These are phyloP conservation scores for Basidioascus undulatus DNA, from an alignment of 768 basidiomycete genomes.

Conservation along the genomic window DNA sequence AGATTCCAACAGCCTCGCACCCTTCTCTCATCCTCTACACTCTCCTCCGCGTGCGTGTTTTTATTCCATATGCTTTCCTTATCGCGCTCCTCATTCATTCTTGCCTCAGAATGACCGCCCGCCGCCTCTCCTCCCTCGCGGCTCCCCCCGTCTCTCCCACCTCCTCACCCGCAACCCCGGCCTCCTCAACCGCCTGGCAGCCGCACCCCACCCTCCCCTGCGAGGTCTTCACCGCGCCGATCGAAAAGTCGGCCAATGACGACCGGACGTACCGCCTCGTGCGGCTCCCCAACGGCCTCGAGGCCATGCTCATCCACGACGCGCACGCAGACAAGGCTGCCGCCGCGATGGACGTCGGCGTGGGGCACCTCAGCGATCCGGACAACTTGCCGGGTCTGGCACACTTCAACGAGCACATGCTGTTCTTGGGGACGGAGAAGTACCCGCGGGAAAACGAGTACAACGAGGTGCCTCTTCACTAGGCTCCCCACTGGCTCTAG, in stretches of 20 bases:
- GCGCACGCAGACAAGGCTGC: slow-evolving; percentile 75
- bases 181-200: too few species aligned
- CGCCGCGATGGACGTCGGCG: slow-evolving; percentile 78
- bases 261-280: slow-evolving; percentile 60
- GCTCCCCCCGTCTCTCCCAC: too few species aligned
- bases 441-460: slow-evolving; percentile 90
- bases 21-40: too few species aligned
- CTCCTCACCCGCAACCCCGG: too few species aligned
- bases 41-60: too few species aligned
- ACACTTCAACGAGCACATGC: slow-evolving; percentile 83
- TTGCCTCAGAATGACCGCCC: too few species aligned
- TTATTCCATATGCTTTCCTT: too few species aligned
- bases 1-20: too few species aligned
- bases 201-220: slow-evolving; percentile 17
- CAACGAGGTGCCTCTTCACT: slow-evolving; percentile 35
- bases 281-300: slow-evolving; percentile 66
- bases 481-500: slow-evolving; percentile 1
- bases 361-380: slow-evolving; percentile 82
- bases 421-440: slow-evolving; percentile 46
- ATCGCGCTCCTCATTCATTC: too few species aligned
- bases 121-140: too few species aligned
- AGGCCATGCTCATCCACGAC: slow-evolving; percentile 63
- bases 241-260: slow-evolving; percentile 52
- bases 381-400: slow-evolving; percentile 79
- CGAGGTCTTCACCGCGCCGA: slow-evolving; percentile 30